A percentile compares a stretch with the other conserved stretches of the same genome.
phyloP scores from a whole-genome alignment of 2,329 filamentous ascomycete species.

The Hortaea sp. region DNA sequence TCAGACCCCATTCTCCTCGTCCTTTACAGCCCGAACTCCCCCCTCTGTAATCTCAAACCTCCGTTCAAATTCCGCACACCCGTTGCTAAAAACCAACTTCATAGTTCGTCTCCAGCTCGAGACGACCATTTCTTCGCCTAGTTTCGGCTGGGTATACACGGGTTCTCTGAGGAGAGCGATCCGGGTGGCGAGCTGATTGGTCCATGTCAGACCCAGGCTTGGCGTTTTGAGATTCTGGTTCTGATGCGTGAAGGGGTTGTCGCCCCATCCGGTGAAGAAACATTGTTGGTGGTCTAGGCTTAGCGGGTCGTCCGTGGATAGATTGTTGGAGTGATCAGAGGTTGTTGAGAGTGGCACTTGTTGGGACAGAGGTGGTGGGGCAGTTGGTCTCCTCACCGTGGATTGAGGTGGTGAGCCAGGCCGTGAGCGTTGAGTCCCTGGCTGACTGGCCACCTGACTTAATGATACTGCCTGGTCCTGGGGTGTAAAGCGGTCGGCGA shows the following conservation, averaged over 20 bases:
- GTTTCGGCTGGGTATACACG: slow-evolving; percentile 32
- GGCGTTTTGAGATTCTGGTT: slow-evolving; percentile 60
- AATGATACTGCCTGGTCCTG: slow-evolving; percentile 1
- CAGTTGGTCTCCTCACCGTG: background rate
- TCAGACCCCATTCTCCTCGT: background rate
- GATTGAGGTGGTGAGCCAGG: slow-evolving; percentile 9
- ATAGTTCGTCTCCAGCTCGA: slow-evolving; percentile 63
- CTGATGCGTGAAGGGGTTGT: slow-evolving; percentile 32
- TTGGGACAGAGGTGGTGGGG: background rate
- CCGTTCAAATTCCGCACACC: slow-evolving; percentile 51
- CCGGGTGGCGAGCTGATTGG: slow-evolving; percentile 74
- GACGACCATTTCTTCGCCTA: slow-evolving; percentile 36
- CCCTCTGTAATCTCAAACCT: slow-evolving; percentile 68
- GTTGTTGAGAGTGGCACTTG: background rate
- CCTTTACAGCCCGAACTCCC: slow-evolving; percentile 33
- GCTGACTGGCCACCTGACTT: slow-evolving; percentile 6
- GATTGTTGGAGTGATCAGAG: slow-evolving; percentile 18
- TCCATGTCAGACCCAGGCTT: slow-evolving; percentile 79
- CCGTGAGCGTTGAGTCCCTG: slow-evolving; percentile 7
- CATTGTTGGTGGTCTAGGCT: slow-evolving; percentile 80
- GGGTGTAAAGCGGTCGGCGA: slow-evolving; percentile 67
- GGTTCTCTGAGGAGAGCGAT: slow-evolving; percentile 70
- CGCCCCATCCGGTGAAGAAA: slow-evolving; percentile 94
- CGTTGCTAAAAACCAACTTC: slow-evolving; percentile 83
- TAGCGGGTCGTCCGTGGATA: slow-evolving; percentile 46